Conservation (phyloP, 169 alveolate species). For the Eimeria brunetti region DNA sequence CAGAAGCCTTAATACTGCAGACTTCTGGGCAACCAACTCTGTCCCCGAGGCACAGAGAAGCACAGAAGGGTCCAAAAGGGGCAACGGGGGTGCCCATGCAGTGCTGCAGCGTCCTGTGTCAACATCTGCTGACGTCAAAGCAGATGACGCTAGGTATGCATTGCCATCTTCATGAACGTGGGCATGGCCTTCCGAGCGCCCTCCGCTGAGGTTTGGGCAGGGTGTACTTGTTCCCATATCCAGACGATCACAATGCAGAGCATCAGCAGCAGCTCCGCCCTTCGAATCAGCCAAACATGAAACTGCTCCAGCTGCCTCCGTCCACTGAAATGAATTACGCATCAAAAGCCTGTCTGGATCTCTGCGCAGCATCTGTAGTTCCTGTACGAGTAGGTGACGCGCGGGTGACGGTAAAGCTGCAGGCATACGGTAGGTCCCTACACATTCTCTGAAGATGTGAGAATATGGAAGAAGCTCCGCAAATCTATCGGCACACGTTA, state of each 20-base stretch:
- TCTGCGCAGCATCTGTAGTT: constrained; percentile 61
- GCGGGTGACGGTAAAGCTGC: constrained; percentile 54
- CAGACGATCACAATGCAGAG: constrained; percentile 23
- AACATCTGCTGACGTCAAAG: not conserved
- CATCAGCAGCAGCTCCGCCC: constrained; percentile 40
- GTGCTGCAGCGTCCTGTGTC: constrained; percentile 2
- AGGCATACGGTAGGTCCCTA: constrained; percentile 67
- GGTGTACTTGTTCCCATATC: not conserved
- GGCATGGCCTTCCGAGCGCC: not conserved
- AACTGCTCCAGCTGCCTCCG: constrained; percentile 71
- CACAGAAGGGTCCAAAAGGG: constrained; percentile 77
- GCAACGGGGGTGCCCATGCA: constrained; percentile 48
- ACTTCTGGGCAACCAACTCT: constrained; percentile 77
- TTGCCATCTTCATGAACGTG: not conserved
- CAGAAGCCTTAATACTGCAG: constrained; percentile 49
- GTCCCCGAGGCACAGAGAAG: constrained; percentile 74
- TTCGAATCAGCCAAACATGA: constrained; percentile 31
- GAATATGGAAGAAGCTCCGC: constrained; percentile 78
- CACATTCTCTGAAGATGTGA: constrained; percentile 69
- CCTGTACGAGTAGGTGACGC: constrained; percentile 74
- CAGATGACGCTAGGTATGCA: not conserved
- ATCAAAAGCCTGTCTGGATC: constrained; percentile 73
- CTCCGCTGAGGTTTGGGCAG: not conserved
- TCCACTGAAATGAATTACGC: constrained; percentile 78
- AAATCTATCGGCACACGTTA: constrained; percentile 60